Evolutionary conservation across 2,329 filamentous ascomycete species (phyloP).

Genomic region (Lasiodiplodia theobromae): DNA sequence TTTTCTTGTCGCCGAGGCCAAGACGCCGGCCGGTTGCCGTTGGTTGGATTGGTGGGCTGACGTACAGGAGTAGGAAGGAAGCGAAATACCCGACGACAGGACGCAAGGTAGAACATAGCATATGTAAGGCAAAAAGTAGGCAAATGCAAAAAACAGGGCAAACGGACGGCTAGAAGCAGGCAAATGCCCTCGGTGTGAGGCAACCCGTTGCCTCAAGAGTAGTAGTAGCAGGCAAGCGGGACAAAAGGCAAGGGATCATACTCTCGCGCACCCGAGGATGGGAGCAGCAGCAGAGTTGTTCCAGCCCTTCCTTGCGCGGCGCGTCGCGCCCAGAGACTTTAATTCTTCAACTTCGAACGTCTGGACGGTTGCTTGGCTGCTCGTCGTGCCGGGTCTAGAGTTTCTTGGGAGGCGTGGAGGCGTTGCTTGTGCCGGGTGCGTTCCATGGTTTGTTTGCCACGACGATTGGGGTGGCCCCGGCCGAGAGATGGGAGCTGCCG

Average conservation of each 20-base stretch:
- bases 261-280: not conserved
- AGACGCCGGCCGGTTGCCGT: too few species aligned
- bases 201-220: too few species aligned
- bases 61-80: too few species aligned
- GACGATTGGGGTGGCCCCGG: not conserved
- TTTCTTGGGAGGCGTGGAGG: constrained; percentile 6
- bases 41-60: too few species aligned
- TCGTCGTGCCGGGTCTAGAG: constrained; percentile 3
- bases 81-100: too few species aligned
- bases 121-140: too few species aligned
- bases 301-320: not conserved
- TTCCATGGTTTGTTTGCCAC: constrained; percentile 2
- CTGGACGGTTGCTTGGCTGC: constrained; percentile 13
- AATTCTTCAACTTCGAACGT: constrained; percentile 15
- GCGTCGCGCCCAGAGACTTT: not conserved
- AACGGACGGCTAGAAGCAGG: too few species aligned
- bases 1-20: too few species aligned
- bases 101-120: too few species aligned
- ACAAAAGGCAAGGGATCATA: not conserved
- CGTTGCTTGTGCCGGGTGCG: constrained; percentile 16
- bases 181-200: too few species aligned
- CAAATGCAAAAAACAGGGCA: too few species aligned
- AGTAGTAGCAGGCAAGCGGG: not conserved
- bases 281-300: not conserved
- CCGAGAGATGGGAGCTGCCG: not conserved